Evolutionary conservation across 2,329 filamentous ascomycete species (phyloP).

Genomic region (Colletotrichum musicola): DNA sequence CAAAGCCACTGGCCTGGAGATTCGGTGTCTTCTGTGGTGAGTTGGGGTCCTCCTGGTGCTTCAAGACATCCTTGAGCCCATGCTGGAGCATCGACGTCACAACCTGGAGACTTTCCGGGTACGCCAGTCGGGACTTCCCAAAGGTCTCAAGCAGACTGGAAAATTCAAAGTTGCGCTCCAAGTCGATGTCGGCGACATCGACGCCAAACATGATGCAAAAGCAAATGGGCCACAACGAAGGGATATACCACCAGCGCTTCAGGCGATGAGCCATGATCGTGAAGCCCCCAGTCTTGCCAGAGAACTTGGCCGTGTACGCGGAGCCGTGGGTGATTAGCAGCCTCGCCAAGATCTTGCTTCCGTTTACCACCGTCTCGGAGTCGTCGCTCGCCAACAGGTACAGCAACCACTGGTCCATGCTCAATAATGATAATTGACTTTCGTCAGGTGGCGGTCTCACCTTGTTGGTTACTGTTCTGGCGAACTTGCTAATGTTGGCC

Average conservation of each 20-base stretch:
- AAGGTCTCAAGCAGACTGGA: conserved; percentile 82
- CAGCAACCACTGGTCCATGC: conserved; percentile 78
- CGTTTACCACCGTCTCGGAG: conserved; percentile 83
- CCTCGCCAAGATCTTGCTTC: conserved; percentile 84
- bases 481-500: conserved; percentile 85
- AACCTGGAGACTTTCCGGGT: conserved; percentile 83
- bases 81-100: conserved; percentile 90
- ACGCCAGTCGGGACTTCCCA: conserved; percentile 74
- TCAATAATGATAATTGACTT: conserved; percentile 41
- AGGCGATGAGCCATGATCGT: conserved; percentile 85
- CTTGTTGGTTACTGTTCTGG: conserved; percentile 95
- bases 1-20: conserved; percentile 40
- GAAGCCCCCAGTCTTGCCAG: conserved; percentile 87
- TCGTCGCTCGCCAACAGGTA: conserved; percentile 92
- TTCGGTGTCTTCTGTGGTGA: conserved; percentile 55
- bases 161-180: conserved; percentile 80
- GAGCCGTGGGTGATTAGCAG: conserved; percentile 86
- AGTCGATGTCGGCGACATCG: conserved; percentile 81
- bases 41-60: conserved; percentile 70
- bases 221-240: conserved; percentile 87
- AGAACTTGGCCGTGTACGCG: conserved; percentile 87
- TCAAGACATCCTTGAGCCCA: conserved; percentile 79
- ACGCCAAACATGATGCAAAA: conserved; percentile 90
- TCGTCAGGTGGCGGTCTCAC: conserved; percentile 59
- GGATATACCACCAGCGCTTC: conserved; percentile 89